phyloP scores from a whole-genome alignment of 257 asterid species.

The Rhazya stricta region DNA sequence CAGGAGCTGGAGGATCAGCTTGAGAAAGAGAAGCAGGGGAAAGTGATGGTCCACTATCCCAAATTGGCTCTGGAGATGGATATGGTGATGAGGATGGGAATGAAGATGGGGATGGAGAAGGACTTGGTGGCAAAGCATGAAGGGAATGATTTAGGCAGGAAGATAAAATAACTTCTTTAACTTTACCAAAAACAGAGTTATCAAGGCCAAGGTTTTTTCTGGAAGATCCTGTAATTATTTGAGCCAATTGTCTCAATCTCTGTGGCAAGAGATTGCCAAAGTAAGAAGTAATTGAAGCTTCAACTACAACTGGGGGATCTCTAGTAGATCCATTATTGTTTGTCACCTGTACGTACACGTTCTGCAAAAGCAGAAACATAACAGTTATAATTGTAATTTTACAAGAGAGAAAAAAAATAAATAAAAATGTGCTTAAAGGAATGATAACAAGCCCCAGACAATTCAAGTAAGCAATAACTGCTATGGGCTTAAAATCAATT shows the following conservation, averaged over 20 bases:
- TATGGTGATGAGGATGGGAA: conserved; percentile 33
- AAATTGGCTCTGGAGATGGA: conserved; percentile 1
- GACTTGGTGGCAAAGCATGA: conserved; percentile 38
- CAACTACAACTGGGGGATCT: conserved; percentile 70
- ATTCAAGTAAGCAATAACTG: conserved; percentile 2
- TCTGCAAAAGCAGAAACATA: conserved; percentile 33
- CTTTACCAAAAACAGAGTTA: conserved; percentile 68
- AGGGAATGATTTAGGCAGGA: conserved; percentile 51
- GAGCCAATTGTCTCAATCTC: conserved; percentile 68
- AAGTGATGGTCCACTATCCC: conserved; percentile 7
- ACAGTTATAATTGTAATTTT: not conserved
- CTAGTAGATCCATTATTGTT: conserved; percentile 69
- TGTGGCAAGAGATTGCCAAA: conserved; percentile 41
- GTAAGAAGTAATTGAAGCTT: conserved; percentile 57
- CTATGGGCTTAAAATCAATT: not conserved
- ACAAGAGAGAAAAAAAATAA: not conserved
- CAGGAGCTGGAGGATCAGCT: conserved; percentile 33
- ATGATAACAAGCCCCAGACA: not conserved
- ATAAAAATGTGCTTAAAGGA: not conserved
- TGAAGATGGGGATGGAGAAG: conserved; percentile 43
- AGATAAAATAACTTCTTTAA: conserved; percentile 65
- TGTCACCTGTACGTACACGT: conserved; percentile 50
- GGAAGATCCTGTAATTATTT: conserved; percentile 45
- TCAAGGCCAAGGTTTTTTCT: conserved; percentile 74
- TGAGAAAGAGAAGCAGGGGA: conserved; percentile 18